A percentile compares a stretch with the other conserved stretches of the same genome.
Evolutionary conservation across 2,329 filamentous ascomycete species (phyloP).

Genomic region (Neonectria sp.): DNA sequence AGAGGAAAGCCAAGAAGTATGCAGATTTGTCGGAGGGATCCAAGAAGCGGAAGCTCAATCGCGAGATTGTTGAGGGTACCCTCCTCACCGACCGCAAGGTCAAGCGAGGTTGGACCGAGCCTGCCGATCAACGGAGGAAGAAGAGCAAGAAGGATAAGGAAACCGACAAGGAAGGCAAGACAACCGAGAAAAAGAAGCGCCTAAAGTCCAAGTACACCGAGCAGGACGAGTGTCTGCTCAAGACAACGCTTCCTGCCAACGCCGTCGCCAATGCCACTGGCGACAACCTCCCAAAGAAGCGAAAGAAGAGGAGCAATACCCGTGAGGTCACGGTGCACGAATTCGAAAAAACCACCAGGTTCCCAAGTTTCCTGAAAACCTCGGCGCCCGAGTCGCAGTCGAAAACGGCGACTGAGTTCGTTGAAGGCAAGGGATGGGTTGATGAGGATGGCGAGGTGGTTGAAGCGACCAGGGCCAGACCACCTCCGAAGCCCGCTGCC

Average conservation of each 20-base stretch:
- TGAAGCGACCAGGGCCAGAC: conserved; percentile 67
- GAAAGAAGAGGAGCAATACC: conserved; percentile 67
- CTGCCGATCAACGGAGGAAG: conserved; percentile 64
- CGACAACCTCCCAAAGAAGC: conserved; percentile 66
- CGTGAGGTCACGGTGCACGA: conserved; percentile 84
- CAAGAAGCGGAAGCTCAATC: conserved; percentile 67
- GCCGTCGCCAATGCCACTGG: conserved; percentile 59
- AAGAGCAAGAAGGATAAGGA: conserved; percentile 64
- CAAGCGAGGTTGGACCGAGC: conserved; percentile 91
- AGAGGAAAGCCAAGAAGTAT: conserved; percentile 52
- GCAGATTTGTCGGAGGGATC: conserved; percentile 55
- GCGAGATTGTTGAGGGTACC: conserved; percentile 73
- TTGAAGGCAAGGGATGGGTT: conserved; percentile 92
- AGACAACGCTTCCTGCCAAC: conserved; percentile 76
- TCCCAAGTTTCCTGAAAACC: conserved; percentile 84
- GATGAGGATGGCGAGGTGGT: conserved; percentile 84
- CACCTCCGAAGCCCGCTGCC: conserved; percentile 34
- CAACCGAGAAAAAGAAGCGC: conserved; percentile 70
- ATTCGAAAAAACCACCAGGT: conserved; percentile 87
- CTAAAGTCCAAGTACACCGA: conserved; percentile 86
- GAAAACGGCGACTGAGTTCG: conserved; percentile 70
- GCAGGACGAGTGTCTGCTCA: conserved; percentile 86
- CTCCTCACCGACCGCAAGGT: conserved; percentile 83
- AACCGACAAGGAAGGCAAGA: conserved; percentile 62
- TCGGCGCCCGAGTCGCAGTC: conserved; percentile 48